phyloP scores from a whole-genome alignment of 148 eudicot genomes.

The Fagopyrum tataricum region DNA sequence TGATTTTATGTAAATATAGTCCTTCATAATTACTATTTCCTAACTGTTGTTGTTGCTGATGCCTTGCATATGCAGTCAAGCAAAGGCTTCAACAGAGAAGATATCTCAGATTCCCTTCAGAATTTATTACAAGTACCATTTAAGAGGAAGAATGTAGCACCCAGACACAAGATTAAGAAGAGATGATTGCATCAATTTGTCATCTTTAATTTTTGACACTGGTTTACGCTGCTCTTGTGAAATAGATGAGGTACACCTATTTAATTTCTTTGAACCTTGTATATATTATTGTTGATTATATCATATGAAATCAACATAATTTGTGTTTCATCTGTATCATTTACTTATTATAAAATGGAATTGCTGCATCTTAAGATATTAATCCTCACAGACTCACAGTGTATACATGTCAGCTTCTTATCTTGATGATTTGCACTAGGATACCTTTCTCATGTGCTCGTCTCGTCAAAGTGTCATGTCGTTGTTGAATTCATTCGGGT shows the following conservation, averaged over 20 bases:
- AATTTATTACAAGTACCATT: conserved; percentile 34
- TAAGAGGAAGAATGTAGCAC: conserved; percentile 39
- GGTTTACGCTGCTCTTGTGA: background rate
- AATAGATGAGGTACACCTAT: conserved; percentile 2
- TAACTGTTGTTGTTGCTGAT: conserved; percentile 11
- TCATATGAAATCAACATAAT: background rate
- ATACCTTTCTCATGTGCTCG: background rate
- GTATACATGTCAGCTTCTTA: background rate
- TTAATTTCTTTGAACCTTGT: background rate
- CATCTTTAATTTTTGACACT: conserved; percentile 8
- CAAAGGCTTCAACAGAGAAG: conserved; percentile 17
- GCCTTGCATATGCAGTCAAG: conserved; percentile 35
- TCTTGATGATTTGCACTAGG: background rate
- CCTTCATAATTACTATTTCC: background rate
- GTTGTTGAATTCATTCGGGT: background rate
- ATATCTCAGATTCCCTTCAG: conserved; percentile 42
- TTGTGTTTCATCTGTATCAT: background rate
- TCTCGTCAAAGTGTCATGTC: background rate
- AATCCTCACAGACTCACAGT: no score
- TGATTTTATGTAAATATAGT: background rate
- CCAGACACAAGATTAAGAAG: conserved; percentile 28
- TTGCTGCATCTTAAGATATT: no score
- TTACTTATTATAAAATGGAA: no score
- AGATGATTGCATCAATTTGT: background rate
- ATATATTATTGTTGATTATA: background rate